These are phyloP conservation scores for Ogataea trehalophila DNA, from an alignment of 805 yeast genomes.

Conservation along the genomic window DNA sequence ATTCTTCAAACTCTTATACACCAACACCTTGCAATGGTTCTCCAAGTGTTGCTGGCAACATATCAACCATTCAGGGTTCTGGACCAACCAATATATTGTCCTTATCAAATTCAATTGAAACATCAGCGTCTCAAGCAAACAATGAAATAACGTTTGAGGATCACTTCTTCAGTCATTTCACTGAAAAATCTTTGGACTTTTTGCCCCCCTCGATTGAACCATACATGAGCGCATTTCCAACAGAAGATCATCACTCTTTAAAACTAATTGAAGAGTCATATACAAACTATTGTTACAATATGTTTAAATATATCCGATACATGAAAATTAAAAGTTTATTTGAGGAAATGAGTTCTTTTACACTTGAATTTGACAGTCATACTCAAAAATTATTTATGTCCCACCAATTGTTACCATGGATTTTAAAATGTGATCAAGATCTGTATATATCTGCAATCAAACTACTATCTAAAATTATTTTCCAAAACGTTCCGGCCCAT, in stretches of 20 bases:
- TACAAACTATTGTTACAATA: conserved; percentile 55
- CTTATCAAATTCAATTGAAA: not conserved
- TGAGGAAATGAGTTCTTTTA: conserved; percentile 46
- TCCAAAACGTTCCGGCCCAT: conserved; percentile 54
- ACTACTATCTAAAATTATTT: conserved; percentile 56
- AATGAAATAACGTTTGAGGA: conserved; percentile 10
- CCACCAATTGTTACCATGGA: conserved; percentile 53
- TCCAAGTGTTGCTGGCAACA: conserved; percentile 6
- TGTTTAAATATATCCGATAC: conserved; percentile 62
- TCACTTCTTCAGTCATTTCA: conserved; percentile 7
- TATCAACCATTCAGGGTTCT: not conserved
- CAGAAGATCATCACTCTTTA: conserved; percentile 7
- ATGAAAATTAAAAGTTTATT: conserved; percentile 62
- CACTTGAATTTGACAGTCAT: conserved; percentile 53
- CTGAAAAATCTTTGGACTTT: conserved; percentile 9
- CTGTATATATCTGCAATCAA: conserved; percentile 51
- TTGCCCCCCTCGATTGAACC: conserved; percentile 11
- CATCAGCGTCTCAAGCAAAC: not conserved
- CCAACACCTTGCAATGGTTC: conserved; percentile 14
- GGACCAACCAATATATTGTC: not conserved
- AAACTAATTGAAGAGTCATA: conserved; percentile 47
- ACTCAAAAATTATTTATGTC: conserved; percentile 53
- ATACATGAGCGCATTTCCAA: conserved; percentile 8
- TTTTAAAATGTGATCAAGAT: conserved; percentile 59
- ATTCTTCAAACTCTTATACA: conserved; percentile 8